Evolutionary conservation across 805 yeast species (phyloP).

Genomic region (Lachancea kluyveri): DNA sequence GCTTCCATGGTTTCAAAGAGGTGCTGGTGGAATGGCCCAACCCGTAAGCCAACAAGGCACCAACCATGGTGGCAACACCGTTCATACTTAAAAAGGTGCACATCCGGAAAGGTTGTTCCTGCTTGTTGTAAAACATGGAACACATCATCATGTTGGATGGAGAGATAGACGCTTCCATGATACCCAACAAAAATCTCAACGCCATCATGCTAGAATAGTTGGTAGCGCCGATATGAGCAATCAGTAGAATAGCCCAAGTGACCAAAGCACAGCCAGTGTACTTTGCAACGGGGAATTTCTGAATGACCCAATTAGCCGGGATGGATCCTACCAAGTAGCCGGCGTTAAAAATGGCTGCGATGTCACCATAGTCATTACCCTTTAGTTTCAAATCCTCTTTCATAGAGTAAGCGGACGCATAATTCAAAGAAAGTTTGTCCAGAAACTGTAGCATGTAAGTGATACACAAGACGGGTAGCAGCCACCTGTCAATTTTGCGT

Average conservation of each 20-base stretch:
- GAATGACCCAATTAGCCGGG: conserved; percentile 16
- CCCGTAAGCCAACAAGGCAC: conserved; percentile 25
- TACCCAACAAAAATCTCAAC: conserved; percentile 19
- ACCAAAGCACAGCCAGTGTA: conserved; percentile 17
- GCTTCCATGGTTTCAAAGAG: conserved; percentile 22
- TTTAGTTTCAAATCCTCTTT: conserved; percentile 33
- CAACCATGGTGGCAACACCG: conserved; percentile 26
- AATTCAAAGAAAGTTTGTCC: conserved; percentile 14
- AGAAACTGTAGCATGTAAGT: conserved; percentile 18
- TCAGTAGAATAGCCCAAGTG: conserved; percentile 15
- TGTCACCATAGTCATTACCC: conserved; percentile 35
- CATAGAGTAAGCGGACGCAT: conserved; percentile 17
- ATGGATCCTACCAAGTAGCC: conserved; percentile 34
- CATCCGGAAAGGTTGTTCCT: conserved; percentile 30
- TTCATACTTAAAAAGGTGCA: conserved; percentile 32
- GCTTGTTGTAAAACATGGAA: conserved; percentile 28
- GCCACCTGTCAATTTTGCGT: conserved; percentile 19
- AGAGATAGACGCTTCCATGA: conserved; percentile 27
- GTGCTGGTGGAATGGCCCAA: conserved; percentile 20
- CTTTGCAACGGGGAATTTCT: conserved; percentile 24
- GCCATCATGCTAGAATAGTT: conserved; percentile 17
- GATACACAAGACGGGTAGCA: conserved; percentile 16
- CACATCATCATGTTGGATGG: conserved; percentile 33
- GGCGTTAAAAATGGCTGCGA: conserved; percentile 35
- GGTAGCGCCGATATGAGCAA: conserved; percentile 17